Base-by-base conservation (phyloP, 164 flowering plant genomes). In the Protea cynaroides region DNA sequence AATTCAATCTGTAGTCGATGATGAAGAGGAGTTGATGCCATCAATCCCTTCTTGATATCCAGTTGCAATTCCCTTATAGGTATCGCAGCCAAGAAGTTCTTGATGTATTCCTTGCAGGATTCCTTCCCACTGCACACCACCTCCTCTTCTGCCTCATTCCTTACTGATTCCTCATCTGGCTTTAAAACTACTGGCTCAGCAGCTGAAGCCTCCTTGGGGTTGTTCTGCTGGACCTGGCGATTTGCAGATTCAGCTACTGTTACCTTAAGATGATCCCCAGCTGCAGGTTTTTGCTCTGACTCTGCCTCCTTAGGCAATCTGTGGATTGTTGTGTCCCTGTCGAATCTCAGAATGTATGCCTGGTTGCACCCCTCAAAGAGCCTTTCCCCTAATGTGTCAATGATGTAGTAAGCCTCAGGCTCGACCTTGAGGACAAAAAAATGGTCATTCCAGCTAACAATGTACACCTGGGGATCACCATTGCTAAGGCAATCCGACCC, bases 381-480 rank as follows among this genome's bases (percentile, higher is more conserved):
- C 75, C 99, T 80, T 81, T 94, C 99, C 18, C 99, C 99, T 24
- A 94, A 70, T 4, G 98, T 91, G 78, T 94, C 98, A 37, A 94
- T 79, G 49, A 94, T 87, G 83, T 87, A 89, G 75, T 82, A 90
- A 37, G 97, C 96, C 18, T 92, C 97, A 3, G 80, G 63, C 56
- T 90, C 99, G 44, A 92, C 91, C 72, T 87, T 95, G 62, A 95
- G 91, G 49, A 95, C 69, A 61, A 95, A 95, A 65, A 95, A 95
- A 71, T 94, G 98, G 65, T 94, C 98, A 50, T 94, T 94, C 98
- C 98, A 94, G 63, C 97, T 91, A 21, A 95, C 89, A 18, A 95
- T 83, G 64, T 84, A 95, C 23, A 90, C 63, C 47, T 76, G 83
- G 18, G 92, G 79, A 44, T 76, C 83, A 29, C 56, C 66, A 53